phyloP scores from a whole-genome alignment of 371 early-diverging fungal species.

The Mucor ambiguus region DNA sequence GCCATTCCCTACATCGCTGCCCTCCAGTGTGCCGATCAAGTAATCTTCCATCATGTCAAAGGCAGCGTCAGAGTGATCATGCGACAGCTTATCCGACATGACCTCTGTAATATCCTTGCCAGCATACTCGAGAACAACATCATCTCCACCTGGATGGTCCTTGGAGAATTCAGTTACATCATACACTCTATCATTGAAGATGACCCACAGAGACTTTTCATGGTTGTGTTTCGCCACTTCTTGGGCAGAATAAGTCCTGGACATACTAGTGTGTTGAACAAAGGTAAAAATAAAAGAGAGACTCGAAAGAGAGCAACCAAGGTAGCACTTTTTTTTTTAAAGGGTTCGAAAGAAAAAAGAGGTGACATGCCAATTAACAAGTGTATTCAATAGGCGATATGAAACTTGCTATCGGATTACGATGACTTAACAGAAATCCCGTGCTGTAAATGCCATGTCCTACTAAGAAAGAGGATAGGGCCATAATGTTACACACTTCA shows the following conservation, averaged over 20 bases:
- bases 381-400: neutral
- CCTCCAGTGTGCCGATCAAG: slow-evolving; percentile 70
- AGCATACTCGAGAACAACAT: slow-evolving; percentile 74
- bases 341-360: neutral
- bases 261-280: neutral
- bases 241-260: slow-evolving; percentile 40
- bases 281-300: neutral
- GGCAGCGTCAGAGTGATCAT: slow-evolving; percentile 84
- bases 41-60: slow-evolving; percentile 84
- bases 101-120: slow-evolving; percentile 72
- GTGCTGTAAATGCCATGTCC: neutral
- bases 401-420: neutral
- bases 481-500: neutral
- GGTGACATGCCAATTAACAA: neutral
- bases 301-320: neutral
- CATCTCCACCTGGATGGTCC: slow-evolving; percentile 86
- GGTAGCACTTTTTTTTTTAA: neutral
- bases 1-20: slow-evolving; percentile 1
- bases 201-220: slow-evolving; percentile 72
- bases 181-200: slow-evolving; percentile 77
- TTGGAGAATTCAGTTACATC: slow-evolving; percentile 82
- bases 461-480: neutral
- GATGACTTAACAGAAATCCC: neutral
- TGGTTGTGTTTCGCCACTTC: slow-evolving; percentile 77
- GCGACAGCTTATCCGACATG: slow-evolving; percentile 76